Evolutionary conservation across 2,329 filamentous ascomycete genomes (phyloP).

Genomic region (Clathrospora elynae): DNA sequence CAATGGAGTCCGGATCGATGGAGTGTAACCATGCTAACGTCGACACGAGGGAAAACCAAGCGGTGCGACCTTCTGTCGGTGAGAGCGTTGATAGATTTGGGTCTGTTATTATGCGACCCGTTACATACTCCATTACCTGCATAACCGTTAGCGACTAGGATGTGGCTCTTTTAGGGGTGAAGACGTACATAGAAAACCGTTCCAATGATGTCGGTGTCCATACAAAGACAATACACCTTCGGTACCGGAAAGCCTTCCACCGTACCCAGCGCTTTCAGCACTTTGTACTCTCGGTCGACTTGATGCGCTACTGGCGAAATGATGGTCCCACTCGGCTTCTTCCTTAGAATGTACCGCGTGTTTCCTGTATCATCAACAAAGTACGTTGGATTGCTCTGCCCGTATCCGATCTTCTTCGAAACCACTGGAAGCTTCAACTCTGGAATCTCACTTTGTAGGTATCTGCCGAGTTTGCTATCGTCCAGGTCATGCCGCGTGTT

Average conservation of each 20-base stretch:
- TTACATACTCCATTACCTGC: constrained; percentile 85
- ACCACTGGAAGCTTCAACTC: constrained; percentile 32
- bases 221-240: constrained; percentile 80
- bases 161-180: background rate
- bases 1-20: constrained; percentile 68
- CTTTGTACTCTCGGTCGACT: constrained; percentile 90
- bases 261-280: constrained; percentile 76
- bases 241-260: constrained; percentile 85
- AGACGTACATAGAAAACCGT: constrained; percentile 76
- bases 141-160: background rate
- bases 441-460: constrained; percentile 36
- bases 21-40: constrained; percentile 85
- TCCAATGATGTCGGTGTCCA: constrained; percentile 77
- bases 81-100: constrained; percentile 73
- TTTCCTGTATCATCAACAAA: constrained; percentile 73
- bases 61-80: constrained; percentile 62
- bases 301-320: constrained; percentile 92
- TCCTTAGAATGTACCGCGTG: constrained; percentile 81
- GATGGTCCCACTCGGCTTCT: constrained; percentile 91
- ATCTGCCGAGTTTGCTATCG: constrained; percentile 35
- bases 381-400: constrained; percentile 96
- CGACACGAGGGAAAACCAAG: constrained; percentile 62
- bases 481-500: constrained; percentile 38
- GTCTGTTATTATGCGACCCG: constrained; percentile 91
- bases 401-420: constrained; percentile 80